These are phyloP conservation scores for Fusarium metavorans DNA, from an alignment of 2,329 filamentous ascomycete genomes.

Conservation along the genomic window DNA sequence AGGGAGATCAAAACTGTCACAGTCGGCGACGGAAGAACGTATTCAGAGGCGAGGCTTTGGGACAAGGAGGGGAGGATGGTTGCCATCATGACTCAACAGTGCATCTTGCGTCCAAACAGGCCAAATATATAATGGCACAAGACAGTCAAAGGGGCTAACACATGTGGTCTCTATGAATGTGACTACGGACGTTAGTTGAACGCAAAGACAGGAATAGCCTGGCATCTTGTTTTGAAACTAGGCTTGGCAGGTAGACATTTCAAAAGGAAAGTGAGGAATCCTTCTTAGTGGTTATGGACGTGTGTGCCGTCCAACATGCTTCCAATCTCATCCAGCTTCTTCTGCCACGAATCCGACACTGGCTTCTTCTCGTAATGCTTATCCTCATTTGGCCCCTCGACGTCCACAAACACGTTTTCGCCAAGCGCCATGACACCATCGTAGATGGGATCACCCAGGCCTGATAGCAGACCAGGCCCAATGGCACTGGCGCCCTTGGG, in stretches of 20 bases:
- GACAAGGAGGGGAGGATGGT: background rate
- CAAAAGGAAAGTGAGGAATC: background rate
- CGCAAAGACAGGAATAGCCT: background rate
- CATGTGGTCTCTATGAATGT: background rate
- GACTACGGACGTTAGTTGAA: background rate
- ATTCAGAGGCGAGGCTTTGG: background rate
- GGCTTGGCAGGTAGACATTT: background rate
- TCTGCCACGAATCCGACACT: slow-evolving; percentile 37
- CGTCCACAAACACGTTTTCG: slow-evolving; percentile 37
- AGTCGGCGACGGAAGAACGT: background rate
- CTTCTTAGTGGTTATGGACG: background rate
- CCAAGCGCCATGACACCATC: slow-evolving; percentile 18
- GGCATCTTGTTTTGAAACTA: background rate
- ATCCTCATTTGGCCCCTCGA: slow-evolving; percentile 37
- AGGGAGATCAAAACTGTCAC: background rate
- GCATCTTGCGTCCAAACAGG: background rate
- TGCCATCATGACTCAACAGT: background rate
- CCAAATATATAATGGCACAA: background rate
- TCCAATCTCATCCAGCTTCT: slow-evolving; percentile 38
- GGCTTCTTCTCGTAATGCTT: slow-evolving; percentile 18
- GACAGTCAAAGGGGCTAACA: background rate
- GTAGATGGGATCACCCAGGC: slow-evolving; percentile 6
- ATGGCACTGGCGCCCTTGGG: background rate
- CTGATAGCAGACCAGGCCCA: slow-evolving; percentile 16
- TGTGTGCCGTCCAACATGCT: slow-evolving; percentile 34